Percentiles rank a stretch among this genome's conserved stretches.
phyloP scores from a whole-genome alignment of 768 basidiomycete species.

The Pholiota microspora region DNA sequence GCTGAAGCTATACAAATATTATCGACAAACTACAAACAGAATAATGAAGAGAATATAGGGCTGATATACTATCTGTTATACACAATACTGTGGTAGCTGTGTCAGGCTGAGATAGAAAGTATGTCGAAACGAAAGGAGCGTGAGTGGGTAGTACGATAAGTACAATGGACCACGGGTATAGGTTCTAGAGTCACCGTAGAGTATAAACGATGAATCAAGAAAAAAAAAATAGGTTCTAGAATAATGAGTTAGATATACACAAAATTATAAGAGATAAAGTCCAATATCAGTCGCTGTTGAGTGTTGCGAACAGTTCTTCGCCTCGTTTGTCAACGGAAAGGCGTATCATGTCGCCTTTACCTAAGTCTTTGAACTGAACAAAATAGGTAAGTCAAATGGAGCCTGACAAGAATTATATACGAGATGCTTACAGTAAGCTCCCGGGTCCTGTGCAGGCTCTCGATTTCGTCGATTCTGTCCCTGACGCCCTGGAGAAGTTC shows the following conservation, averaged over 20 bases:
- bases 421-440: slow-evolving; percentile 61
- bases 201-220: not conserved
- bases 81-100: not conserved
- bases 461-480: slow-evolving; percentile 82
- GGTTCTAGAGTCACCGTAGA: no score
- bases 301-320: slow-evolving; percentile 23
- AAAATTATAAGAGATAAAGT: not conserved
- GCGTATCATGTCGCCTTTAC: slow-evolving; percentile 45
- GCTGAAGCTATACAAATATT: not conserved
- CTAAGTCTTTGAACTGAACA: slow-evolving; percentile 47
- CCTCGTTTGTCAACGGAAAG: slow-evolving; percentile 61
- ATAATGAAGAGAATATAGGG: not conserved
- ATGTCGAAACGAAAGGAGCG: not conserved
- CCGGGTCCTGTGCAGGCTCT: slow-evolving; percentile 76
- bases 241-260: not conserved
- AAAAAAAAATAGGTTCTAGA: not conserved
- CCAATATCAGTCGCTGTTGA: slow-evolving; percentile 10
- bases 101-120: not conserved
- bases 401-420: not conserved
- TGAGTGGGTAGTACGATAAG: not conserved
- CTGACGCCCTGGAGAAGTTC: slow-evolving; percentile 72
- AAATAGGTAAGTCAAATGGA: not conserved
- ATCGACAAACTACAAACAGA: not conserved
- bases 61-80: not conserved
- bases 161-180: not conserved